Evolutionary conservation across 768 basidiomycete genomes (phyloP).

Genomic region (Phallus indusiatus): DNA sequence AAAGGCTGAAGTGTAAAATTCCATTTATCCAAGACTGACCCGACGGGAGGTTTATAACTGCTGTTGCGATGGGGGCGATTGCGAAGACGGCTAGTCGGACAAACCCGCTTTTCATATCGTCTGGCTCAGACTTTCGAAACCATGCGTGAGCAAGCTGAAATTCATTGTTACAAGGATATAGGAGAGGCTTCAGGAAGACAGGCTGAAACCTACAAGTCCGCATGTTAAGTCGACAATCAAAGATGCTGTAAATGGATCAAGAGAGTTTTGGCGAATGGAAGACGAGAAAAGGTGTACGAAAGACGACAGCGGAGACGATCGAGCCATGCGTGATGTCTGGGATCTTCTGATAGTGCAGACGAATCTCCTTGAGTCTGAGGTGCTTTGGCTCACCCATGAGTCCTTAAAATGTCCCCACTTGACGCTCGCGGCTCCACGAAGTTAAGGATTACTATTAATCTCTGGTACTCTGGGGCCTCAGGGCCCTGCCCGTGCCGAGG

Average conservation of each 20-base stretch:
- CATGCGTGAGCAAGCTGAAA: background rate
- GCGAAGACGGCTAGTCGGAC: background rate
- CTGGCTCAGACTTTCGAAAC: background rate
- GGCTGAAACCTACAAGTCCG: background rate
- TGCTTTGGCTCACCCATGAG: too few species aligned
- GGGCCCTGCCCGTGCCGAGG: too few species aligned
- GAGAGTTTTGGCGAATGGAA: too few species aligned
- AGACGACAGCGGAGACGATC: too few species aligned
- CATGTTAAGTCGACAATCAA: constrained; percentile 19
- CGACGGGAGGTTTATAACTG: background rate
- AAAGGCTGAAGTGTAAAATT: constrained; percentile 9
- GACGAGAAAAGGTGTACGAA: too few species aligned
- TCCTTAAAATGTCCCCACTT: too few species aligned
- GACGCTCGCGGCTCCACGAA: too few species aligned
- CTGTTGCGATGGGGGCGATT: background rate
- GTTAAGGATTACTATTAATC: too few species aligned
- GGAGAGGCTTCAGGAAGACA: background rate
- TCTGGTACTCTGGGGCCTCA: too few species aligned
- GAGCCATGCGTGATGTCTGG: too few species aligned
- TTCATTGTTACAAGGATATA: background rate
- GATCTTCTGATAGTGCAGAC: too few species aligned
- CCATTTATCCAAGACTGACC: background rate
- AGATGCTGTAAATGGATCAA: constrained; percentile 29
- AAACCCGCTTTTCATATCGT: background rate
- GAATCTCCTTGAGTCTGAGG: too few species aligned